A percentile compares a stretch with the other conserved stretches of the same genome.
Conservation (phyloP, 345 rosid species). For the Eucalyptus erythrocorys region DNA sequence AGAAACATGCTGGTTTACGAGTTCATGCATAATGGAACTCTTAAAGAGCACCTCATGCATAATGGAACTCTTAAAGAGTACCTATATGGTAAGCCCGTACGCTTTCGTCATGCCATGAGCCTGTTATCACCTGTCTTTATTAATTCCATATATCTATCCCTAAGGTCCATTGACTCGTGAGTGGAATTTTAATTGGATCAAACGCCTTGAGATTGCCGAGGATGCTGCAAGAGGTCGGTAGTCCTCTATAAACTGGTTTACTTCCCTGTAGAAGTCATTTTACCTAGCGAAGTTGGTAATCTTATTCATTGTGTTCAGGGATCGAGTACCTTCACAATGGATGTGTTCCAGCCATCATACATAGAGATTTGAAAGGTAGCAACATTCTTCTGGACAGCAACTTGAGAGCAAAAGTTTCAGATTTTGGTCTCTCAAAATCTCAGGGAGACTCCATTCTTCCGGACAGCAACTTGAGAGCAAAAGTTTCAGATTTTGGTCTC, state of each 20-base stretch:
- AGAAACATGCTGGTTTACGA: conserved; percentile 84
- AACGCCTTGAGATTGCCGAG: conserved; percentile 95
- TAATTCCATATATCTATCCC: not conserved
- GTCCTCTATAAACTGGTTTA: not conserved
- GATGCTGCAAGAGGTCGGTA: conserved; percentile 87
- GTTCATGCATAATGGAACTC: conserved; percentile 93
- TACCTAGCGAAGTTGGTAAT: not conserved
- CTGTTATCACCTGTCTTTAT: not conserved
- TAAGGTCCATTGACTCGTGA: conserved; percentile 54
- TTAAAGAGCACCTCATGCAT: conserved; percentile 62
- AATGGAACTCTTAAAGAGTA: conserved; percentile 95
- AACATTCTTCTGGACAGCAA: conserved; percentile 86
- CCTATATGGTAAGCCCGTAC: conserved; percentile 62
- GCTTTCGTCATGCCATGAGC: not conserved
- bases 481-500: conserved; percentile 95
- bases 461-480: conserved; percentile 76
- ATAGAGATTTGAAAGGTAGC: conserved; percentile 87
- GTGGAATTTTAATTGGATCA: conserved; percentile 66
- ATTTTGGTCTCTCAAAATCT: conserved; percentile 87
- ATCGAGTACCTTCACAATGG: conserved; percentile 97
- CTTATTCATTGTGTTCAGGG: conserved; percentile 28
- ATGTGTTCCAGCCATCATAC: conserved; percentile 96
- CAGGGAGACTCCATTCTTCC: too few species aligned
- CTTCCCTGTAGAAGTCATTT: not conserved
- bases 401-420: conserved; percentile 89